Conservation (phyloP, 192 early-diverging fungal species). For the Umbelopsis vinacea region DNA sequence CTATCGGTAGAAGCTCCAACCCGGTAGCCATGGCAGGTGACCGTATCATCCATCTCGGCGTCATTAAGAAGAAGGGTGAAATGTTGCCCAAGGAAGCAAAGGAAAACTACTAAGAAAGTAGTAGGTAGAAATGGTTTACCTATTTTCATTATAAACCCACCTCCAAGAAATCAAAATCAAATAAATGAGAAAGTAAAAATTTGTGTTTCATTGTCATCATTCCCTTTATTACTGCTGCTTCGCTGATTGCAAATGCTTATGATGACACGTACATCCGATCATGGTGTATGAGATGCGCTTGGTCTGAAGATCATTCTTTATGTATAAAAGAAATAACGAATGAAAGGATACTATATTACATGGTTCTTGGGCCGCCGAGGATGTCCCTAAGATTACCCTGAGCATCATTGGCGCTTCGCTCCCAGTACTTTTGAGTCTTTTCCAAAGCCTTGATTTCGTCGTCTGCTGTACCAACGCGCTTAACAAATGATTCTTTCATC, state of each 20-base stretch:
- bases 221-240: too few species aligned
- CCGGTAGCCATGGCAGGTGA: constrained; percentile 88
- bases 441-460: constrained; percentile 41
- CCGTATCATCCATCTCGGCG: constrained; percentile 85
- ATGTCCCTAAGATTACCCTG: constrained; percentile 47
- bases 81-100: constrained; percentile 40
- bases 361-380: constrained; percentile 38
- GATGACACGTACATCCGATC: too few species aligned
- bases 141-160: neutral
- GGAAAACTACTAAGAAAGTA: constrained; percentile 33
- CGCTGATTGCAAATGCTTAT: too few species aligned
- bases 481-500: constrained; percentile 38
- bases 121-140: neutral
- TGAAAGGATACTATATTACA: neutral
- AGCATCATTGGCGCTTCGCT: constrained; percentile 39
- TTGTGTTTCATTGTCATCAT: neutral
- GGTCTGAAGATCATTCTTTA: too few species aligned
- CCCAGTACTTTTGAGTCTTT: constrained; percentile 49
- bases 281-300: too few species aligned
- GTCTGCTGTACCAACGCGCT: constrained; percentile 25
- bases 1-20: constrained; percentile 80
- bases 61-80: constrained; percentile 50
- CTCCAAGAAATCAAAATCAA: neutral
- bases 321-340: too few species aligned
- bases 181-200: neutral